Conservation (phyloP, 257 asterid species). For the Verbascum thapsus region DNA sequence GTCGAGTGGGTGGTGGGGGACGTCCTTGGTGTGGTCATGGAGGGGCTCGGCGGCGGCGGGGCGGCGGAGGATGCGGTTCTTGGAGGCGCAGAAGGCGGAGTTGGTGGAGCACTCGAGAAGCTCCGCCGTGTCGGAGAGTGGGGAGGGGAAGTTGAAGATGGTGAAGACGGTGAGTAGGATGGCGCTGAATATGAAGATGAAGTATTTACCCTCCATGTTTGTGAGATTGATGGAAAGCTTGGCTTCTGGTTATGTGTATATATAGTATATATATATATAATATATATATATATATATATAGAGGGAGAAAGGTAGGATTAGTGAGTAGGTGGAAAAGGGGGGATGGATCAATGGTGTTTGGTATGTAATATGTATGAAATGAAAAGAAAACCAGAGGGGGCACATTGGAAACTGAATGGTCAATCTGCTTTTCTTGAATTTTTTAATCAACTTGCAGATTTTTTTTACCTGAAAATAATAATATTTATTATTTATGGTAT, state of each 20-base stretch:
- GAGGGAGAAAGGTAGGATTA: background rate
- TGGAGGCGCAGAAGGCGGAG: constrained; percentile 53
- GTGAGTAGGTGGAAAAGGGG: constrained; percentile 8
- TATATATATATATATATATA: background rate
- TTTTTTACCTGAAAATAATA: too few relatives aligned
- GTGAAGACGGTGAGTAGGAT: constrained; percentile 32
- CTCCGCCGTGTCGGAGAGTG: constrained; percentile 21
- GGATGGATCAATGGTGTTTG: constrained; percentile 2
- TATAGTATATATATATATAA: background rate
- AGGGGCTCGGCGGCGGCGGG: constrained; percentile 15
- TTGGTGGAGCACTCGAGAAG: constrained; percentile 39
- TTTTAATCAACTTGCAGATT: too few relatives aligned
- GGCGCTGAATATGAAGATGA: constrained; percentile 37
- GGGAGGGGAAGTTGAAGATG: constrained; percentile 28
- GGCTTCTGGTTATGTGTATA: background rate
- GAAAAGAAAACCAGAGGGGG: background rate
- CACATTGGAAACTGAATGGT: constrained; percentile 7
- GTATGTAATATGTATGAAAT: background rate
- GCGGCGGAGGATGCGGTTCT: constrained; percentile 54
- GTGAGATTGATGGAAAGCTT: background rate
- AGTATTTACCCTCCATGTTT: constrained; percentile 42
- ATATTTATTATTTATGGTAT: too few relatives aligned
- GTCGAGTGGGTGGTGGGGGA: constrained; percentile 70
- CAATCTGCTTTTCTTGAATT: too few relatives aligned
- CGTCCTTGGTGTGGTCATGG: constrained; percentile 37